Evolutionary conservation across 2,329 filamentous ascomycete genomes (phyloP).

Genomic region (Fusarium domesticum): DNA sequence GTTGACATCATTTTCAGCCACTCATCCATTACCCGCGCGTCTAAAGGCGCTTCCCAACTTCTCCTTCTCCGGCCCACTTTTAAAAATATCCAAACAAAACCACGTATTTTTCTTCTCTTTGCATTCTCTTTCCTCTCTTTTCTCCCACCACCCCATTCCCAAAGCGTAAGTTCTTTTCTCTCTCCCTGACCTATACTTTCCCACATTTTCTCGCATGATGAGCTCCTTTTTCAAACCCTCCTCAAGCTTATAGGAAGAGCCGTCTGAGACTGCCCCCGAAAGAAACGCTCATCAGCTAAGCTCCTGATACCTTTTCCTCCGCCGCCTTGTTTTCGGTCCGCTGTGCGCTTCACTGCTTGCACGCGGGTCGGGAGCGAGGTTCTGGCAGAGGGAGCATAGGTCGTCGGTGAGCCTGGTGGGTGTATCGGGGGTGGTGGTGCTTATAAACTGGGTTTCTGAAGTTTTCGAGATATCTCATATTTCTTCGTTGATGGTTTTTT

Average conservation of each 20-base stretch:
- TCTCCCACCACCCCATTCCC: neutral
- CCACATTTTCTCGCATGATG: conserved; percentile 40
- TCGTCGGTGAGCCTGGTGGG: conserved; percentile 28
- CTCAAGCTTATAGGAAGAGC: conserved; percentile 44
- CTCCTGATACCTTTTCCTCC: conserved; percentile 14
- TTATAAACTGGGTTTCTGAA: conserved; percentile 48
- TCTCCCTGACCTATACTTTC: neutral
- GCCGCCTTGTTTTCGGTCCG: conserved; percentile 9
- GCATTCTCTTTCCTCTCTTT: conserved; percentile 1
- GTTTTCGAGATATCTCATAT: conserved; percentile 29
- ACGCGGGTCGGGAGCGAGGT: conserved; percentile 29
- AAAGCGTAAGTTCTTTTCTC: conserved; percentile 9
- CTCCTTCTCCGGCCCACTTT: too few relatives aligned
- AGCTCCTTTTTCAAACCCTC: conserved; percentile 40
- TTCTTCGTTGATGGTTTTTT: conserved; percentile 4
- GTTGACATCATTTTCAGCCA: too few relatives aligned
- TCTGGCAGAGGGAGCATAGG: conserved; percentile 1
- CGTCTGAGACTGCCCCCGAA: conserved; percentile 43
- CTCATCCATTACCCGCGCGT: too few relatives aligned
- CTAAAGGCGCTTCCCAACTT: too few relatives aligned
- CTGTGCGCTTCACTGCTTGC: conserved; percentile 28
- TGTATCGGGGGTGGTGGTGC: conserved; percentile 41
- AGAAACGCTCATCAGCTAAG: conserved; percentile 21
- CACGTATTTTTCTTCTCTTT: conserved; percentile 18
- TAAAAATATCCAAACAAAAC: too few relatives aligned